These are phyloP conservation scores for Auriculariales sp. DNA, from an alignment of 768 basidiomycete species.

Conservation along the genomic window DNA sequence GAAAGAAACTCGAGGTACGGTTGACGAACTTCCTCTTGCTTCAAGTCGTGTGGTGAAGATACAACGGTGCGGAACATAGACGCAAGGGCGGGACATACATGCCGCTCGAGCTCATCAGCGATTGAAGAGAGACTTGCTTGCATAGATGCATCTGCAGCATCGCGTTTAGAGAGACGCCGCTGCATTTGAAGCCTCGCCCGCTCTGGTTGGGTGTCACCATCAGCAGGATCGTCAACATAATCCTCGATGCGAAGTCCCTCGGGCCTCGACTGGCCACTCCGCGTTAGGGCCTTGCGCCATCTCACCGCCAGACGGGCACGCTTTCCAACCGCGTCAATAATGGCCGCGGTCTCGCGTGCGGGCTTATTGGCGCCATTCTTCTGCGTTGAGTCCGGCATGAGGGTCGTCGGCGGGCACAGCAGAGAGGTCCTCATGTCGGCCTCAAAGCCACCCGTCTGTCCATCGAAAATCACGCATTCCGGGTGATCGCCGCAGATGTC, in stretches of 20 bases:
- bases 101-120: background rate
- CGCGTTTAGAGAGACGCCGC: background rate
- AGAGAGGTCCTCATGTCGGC: background rate
- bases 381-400: background rate
- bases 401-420: background rate
- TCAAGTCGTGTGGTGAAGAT: background rate
- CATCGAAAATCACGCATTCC: slow-evolving; percentile 8
- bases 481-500: slow-evolving; percentile 7
- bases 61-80: background rate
- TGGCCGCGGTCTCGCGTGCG: background rate
- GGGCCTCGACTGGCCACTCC: background rate
- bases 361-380: background rate
- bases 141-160: background rate
- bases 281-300: background rate
- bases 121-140: background rate
- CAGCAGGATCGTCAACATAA: background rate
- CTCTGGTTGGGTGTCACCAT: background rate
- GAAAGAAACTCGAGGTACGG: background rate
- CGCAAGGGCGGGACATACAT: background rate
- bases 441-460: background rate
- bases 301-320: background rate
- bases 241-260: background rate
- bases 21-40: background rate
- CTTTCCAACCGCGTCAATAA: background rate
- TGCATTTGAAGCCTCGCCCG: background rate